A percentile compares a stretch with the other conserved stretches of the same genome.
These are phyloP conservation scores for Dianthus caryophyllus DNA, from an alignment of 148 eudicot species.

Conservation along the genomic window DNA sequence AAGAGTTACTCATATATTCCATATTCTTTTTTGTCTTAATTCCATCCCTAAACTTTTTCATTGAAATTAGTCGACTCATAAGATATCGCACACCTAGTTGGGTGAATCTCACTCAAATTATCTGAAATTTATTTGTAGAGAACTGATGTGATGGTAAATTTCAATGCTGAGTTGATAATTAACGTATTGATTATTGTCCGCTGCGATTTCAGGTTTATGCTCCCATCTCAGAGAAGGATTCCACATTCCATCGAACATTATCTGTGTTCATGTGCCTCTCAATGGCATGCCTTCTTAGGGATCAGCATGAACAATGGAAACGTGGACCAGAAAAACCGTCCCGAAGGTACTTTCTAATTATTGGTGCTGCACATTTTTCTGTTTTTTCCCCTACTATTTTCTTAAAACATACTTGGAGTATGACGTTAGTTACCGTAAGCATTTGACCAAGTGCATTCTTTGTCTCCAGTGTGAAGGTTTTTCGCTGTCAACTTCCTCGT, in stretches of 20 bases:
- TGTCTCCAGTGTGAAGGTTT: slow-evolving; percentile 37
- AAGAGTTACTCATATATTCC: too few relatives aligned
- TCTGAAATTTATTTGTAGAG: too few relatives aligned
- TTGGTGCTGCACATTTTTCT: not conserved
- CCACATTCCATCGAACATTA: slow-evolving; percentile 65
- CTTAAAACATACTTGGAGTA: too few relatives aligned
- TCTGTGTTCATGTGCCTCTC: slow-evolving; percentile 84
- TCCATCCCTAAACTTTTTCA: too few relatives aligned
- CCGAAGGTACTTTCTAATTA: slow-evolving; percentile 49
- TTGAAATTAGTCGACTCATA: too few relatives aligned
- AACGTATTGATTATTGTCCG: too few relatives aligned
- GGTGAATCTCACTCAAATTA: too few relatives aligned
- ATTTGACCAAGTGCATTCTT: not conserved
- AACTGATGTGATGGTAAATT: too few relatives aligned
- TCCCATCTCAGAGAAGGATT: slow-evolving; percentile 31
- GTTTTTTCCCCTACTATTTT: not conserved
- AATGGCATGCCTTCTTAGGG: slow-evolving; percentile 69
- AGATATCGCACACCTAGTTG: too few relatives aligned
- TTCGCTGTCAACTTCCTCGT: too few relatives aligned
- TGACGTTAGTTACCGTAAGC: not conserved
- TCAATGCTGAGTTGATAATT: too few relatives aligned
- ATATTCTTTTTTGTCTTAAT: too few relatives aligned
- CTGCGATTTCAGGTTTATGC: slow-evolving; percentile 56
- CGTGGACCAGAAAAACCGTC: slow-evolving; percentile 44
- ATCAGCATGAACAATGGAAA: slow-evolving; percentile 94